Base-by-base conservation (phyloP, 2,329 filamentous ascomycete species). In the Verticillium nonalfalfae region DNA sequence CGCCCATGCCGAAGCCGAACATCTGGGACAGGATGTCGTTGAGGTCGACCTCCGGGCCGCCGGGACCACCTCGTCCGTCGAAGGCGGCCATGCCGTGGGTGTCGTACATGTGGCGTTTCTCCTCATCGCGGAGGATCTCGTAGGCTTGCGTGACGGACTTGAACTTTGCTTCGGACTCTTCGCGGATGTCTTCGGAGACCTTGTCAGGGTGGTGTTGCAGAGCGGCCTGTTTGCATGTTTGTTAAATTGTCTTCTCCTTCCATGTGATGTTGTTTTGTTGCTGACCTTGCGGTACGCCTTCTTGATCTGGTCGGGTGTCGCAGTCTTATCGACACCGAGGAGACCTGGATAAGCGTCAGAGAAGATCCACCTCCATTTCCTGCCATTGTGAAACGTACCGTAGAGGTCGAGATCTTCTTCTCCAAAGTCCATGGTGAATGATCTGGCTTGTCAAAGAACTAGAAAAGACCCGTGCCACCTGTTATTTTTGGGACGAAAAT, bases 71-170 rank as follows among this genome's bases (percentile, higher is more conserved):
- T 60, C 86, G 81, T 40, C 86, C 87, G 73, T 97, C 93, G 73
- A 99, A 98, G 62, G 94, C 95, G 54, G 90, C 86, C 93, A 98
- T 97, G 78, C 95, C 95, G 73, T 97, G 91, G 65, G 87, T 88
- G 72, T 99, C 95, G 80, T 99, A 99, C 65, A 96, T 78, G 61
- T 90, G 84, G 71, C 95, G 90, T 76, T 96, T 97, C 64, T 98
- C 87, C 65, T 98, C 94, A 81, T 99, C 94, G 78, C 87, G 90
- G 61, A 99, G 91, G 73, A 99, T 98, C 74, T 99, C 95, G 81
- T 99, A 99, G 68, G 95, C 95, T 78, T 96, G 90, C 63, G 90
- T 93, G 62, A 96, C 89, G 60, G 88, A 81, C 79, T 99, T 99
- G 87, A 99, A 99, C 72, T 89, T 93, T 72, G 88, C 83, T 75